Conservation (phyloP, 2,329 filamentous ascomycete genomes). For the Ophiostoma pallidulum region DNA sequence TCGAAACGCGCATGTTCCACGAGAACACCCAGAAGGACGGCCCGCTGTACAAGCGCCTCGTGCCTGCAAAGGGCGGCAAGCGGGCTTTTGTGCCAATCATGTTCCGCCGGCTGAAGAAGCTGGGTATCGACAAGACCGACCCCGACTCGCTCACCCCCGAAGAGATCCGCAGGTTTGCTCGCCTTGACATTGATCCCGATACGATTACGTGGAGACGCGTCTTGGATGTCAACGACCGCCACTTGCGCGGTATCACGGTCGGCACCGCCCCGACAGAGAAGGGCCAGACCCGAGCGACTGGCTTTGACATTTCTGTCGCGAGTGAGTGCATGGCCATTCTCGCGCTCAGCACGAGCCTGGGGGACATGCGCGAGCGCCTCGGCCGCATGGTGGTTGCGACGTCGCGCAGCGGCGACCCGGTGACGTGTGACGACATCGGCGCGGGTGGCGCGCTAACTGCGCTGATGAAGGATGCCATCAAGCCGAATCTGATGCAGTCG, state of each 20-base stretch:
- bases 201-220: slow-evolving; percentile 97
- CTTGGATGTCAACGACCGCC: slow-evolving; percentile 92
- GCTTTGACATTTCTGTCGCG: slow-evolving; percentile 95
- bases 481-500: slow-evolving; percentile 98
- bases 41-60: slow-evolving; percentile 75
- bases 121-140: slow-evolving; percentile 91
- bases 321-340: slow-evolving; percentile 98
- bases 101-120: slow-evolving; percentile 87
- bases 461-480: slow-evolving; percentile 96
- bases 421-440: slow-evolving; percentile 93
- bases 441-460: slow-evolving; percentile 86
- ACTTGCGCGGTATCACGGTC: slow-evolving; percentile 80
- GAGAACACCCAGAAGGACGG: slow-evolving; percentile 91
- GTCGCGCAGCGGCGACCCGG: slow-evolving; percentile 74
- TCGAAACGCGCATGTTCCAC: slow-evolving; percentile 97
- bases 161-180: slow-evolving; percentile 79
- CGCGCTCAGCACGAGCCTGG: slow-evolving; percentile 77
- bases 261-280: slow-evolving; percentile 86
- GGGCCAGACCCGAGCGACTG: slow-evolving; percentile 77
- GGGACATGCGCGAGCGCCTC: slow-evolving; percentile 85
- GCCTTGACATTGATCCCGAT: slow-evolving; percentile 89
- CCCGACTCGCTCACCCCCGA: slow-evolving; percentile 85
- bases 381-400: slow-evolving; percentile 93
- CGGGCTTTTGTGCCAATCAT: slow-evolving; percentile 80
- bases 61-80: slow-evolving; percentile 83